Evolutionary conservation across 2,329 filamentous ascomycete genomes (phyloP), one percentile per base, ranked within the genome.

Genomic region (Paramyrothecium sp.): DNA sequence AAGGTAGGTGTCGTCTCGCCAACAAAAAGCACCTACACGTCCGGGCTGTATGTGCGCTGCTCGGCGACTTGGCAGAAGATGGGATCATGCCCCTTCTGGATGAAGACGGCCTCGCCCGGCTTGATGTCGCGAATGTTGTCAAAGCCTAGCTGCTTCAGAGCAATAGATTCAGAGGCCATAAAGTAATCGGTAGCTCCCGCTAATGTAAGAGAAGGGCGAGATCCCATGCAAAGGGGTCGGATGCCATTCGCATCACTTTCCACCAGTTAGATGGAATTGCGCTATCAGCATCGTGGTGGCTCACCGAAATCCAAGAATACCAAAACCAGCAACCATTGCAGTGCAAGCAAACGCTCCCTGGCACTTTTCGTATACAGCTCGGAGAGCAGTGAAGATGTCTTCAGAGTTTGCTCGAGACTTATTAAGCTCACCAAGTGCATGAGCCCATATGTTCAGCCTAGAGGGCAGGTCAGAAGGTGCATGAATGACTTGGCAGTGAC

Each of bases 121-220:
- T 88, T 76, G 62, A 97, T 90, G 67, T 97, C 90, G 41, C 81
- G 75, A 65, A 96, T 88, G 68, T 92, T 81, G 34, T 74, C 79
- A 76, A 95, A 96, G n/a, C 91, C 91, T 51, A 94, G 87, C 71
- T 96, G 91, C 50, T 84, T 84, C 51, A 97, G 78, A 10, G 92
- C 92, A 53, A 97, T 87, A 10, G 89, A 94, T 74, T 97, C 92
- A 0, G 92, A 96, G 1, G 92, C 91, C 79, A 97, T 85, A 83
- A 97, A 92, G 77, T 96, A 97, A 73, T 97, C 92, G 59, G 75
- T 88, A 7, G 86, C 87, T 4, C 83, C 79, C 41, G 84, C 81
- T 44, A 86, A 58, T 0, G 81, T 89, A 16, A 79, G 73, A 2
- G 90, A 92, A 2, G 85, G 82, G 55, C 92, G 84, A 52, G 87